These are phyloP conservation scores for Bondarzewia mesenterica DNA, from an alignment of 1,284 basidiomycete genomes.

Conservation along the genomic window DNA sequence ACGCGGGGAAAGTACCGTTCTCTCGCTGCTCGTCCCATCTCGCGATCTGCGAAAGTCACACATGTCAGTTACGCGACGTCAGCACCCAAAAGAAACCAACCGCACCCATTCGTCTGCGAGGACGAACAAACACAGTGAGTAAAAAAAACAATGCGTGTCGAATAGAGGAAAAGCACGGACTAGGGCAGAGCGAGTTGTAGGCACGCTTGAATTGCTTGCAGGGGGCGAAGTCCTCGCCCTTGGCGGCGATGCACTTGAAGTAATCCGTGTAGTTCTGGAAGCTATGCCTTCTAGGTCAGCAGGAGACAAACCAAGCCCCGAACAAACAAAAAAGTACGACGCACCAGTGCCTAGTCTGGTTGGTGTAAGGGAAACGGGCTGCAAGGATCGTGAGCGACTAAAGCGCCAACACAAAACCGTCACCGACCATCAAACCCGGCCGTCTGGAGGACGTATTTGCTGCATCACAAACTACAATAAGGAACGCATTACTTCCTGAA, in stretches of 20 bases:
- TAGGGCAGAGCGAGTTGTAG: constrained; percentile 96
- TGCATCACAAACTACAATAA: too few relatives aligned
- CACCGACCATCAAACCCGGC: constrained; percentile 77
- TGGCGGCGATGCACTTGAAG: constrained; percentile 95
- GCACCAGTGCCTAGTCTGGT: constrained; percentile 93
- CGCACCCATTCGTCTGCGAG: constrained; percentile 77
- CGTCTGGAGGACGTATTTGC: constrained; percentile 81
- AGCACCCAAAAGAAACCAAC: constrained; percentile 6
- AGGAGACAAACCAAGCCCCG: background rate
- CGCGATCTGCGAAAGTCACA: constrained; percentile 42
- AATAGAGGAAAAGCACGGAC: constrained; percentile 43
- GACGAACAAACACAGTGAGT: background rate
- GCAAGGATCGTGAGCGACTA: constrained; percentile 7
- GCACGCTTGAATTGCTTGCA: constrained; percentile 99
- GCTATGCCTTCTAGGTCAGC: too few relatives aligned
- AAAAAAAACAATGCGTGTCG: constrained; percentile 7
- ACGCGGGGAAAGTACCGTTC: constrained; percentile 85
- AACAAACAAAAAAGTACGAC: constrained; percentile 1
- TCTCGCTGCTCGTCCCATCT: constrained; percentile 94
- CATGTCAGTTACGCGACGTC: constrained; percentile 11
- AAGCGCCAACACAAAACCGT: constrained; percentile 15
- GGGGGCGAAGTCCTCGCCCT: constrained; percentile 95
- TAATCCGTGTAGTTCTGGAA: constrained; percentile 98
- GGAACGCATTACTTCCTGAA: too few relatives aligned
- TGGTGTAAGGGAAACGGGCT: constrained; percentile 94